phyloP scores from a whole-genome alignment of 192 early-diverging fungal genomes.

The Rhizoclosmatium globosum region DNA sequence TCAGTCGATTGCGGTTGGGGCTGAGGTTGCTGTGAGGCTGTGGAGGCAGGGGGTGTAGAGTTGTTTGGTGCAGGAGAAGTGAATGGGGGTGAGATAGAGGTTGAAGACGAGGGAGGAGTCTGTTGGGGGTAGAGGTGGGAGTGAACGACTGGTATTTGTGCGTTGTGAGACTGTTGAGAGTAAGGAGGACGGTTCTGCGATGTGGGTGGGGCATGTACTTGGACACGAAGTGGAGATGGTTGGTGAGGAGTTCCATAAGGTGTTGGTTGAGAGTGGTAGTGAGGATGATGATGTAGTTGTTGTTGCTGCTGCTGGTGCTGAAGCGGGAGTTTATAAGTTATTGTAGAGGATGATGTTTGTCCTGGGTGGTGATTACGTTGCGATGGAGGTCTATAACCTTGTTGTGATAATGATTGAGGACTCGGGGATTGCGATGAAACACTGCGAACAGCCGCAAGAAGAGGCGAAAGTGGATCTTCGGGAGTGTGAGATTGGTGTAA shows the following conservation, averaged over 20 bases:
- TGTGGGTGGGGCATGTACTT: neutral
- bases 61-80: neutral
- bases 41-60: neutral
- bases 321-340: neutral
- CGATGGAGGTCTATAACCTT: neutral
- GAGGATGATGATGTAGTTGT: neutral
- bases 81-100: neutral
- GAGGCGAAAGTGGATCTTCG: slow-evolving; percentile 15
- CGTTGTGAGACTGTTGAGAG: neutral
- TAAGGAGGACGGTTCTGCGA: neutral
- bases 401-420: neutral
- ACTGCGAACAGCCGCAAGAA: slow-evolving; percentile 13
- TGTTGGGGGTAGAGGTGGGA: neutral
- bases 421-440: neutral
- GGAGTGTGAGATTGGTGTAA: neutral
- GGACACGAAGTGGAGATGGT: neutral
- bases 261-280: neutral
- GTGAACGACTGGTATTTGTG: neutral
- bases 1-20: neutral
- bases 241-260: neutral
- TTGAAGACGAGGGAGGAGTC: neutral
- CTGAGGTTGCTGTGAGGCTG: neutral
- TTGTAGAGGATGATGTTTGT: neutral
- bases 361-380: neutral
- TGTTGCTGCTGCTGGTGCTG: slow-evolving; percentile 22